phyloP scores from a whole-genome alignment of 2,329 filamentous ascomycete species.

The Botrytis elliptica region DNA sequence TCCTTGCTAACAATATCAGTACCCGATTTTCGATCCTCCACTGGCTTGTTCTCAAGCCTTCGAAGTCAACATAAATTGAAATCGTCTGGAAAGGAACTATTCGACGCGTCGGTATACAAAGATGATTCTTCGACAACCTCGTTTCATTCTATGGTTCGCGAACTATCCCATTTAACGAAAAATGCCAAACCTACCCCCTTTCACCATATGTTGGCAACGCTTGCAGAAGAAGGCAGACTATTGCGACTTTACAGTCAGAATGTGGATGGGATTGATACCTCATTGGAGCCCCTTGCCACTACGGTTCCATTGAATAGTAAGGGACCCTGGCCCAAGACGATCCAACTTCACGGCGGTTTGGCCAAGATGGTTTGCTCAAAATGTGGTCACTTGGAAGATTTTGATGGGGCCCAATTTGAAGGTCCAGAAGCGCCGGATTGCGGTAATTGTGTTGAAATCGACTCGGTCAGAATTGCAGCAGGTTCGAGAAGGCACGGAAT shows the following conservation, averaged over 20 bases:
- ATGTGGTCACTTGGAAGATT: conserved; percentile 73
- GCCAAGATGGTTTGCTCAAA: conserved; percentile 98
- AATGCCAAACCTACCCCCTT: conserved; percentile 81
- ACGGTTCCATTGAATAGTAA: conserved; percentile 77
- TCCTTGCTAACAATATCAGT: conserved; percentile 50
- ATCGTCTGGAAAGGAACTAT: conserved; percentile 89
- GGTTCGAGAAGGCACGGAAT: conserved; percentile 93
- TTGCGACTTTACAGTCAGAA: conserved; percentile 95
- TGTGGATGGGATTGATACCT: conserved; percentile 90
- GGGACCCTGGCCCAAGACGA: conserved; percentile 87
- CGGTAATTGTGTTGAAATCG: conserved; percentile 68
- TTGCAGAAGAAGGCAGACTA: conserved; percentile 82
- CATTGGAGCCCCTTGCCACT: conserved; percentile 75
- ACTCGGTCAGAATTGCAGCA: conserved; percentile 72
- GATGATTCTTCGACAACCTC: conserved; percentile 83
- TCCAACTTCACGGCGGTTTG: conserved; percentile 91
- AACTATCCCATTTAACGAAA: conserved; percentile 75
- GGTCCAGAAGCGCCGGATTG: conserved; percentile 83
- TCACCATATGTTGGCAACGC: conserved; percentile 87
- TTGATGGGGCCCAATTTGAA: conserved; percentile 77
- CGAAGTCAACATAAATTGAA: conserved; percentile 88
- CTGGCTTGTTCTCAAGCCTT: conserved; percentile 82
- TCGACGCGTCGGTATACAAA: conserved; percentile 96
- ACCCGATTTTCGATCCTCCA: conserved; percentile 91
- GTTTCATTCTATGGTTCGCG: conserved; percentile 95